phyloP scores from a whole-genome alignment of 208 protist genomes.

The Angomonas desouzai region DNA sequence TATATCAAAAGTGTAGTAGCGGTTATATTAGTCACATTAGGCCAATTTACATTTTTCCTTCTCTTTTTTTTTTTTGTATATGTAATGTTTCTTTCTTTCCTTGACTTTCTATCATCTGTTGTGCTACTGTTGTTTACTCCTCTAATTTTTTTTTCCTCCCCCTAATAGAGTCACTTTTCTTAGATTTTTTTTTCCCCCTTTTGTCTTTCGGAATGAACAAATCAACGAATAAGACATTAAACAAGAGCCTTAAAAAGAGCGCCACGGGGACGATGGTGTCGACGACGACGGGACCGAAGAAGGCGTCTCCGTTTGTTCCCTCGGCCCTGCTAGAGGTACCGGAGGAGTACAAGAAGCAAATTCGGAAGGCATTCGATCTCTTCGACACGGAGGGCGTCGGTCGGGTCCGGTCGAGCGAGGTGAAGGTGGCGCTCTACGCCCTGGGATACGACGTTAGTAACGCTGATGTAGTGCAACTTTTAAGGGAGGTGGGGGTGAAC shows the following conservation, averaged over 20 bases:
- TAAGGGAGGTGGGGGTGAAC: slow-evolving; percentile 55
- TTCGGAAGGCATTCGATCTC: slow-evolving; percentile 94
- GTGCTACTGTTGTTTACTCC: no score
- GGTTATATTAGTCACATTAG: slow-evolving; percentile 4
- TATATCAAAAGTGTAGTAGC: slow-evolving; percentile 6
- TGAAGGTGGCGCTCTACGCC: slow-evolving; percentile 91
- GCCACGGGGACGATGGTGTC: neutral
- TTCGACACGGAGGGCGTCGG: slow-evolving; percentile 94
- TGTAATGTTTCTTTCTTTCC: neutral
- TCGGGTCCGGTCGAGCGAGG: slow-evolving; percentile 78
- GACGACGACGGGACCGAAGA: slow-evolving; percentile 3
- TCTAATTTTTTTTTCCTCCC: no score
- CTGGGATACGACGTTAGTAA: slow-evolving; percentile 94
- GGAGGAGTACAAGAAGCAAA: slow-evolving; percentile 78
- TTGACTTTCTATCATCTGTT: no score
- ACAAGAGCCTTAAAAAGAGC: slow-evolving; percentile 4
- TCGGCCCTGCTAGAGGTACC: slow-evolving; percentile 52
- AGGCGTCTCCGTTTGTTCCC: slow-evolving; percentile 22
- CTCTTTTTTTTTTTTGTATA: neutral
- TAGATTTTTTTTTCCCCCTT: slow-evolving; percentile 11
- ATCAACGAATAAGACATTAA: neutral
- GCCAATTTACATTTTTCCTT: neutral
- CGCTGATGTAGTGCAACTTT: slow-evolving; percentile 78
- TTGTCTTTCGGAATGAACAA: slow-evolving; percentile 15
- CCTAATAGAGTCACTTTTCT: no score